Percentiles rank a stretch among this genome's conserved stretches.
Evolutionary conservation across 495 filamentous ascomycete genomes (phyloP).

Genomic region (Penicillium flavigenum): DNA sequence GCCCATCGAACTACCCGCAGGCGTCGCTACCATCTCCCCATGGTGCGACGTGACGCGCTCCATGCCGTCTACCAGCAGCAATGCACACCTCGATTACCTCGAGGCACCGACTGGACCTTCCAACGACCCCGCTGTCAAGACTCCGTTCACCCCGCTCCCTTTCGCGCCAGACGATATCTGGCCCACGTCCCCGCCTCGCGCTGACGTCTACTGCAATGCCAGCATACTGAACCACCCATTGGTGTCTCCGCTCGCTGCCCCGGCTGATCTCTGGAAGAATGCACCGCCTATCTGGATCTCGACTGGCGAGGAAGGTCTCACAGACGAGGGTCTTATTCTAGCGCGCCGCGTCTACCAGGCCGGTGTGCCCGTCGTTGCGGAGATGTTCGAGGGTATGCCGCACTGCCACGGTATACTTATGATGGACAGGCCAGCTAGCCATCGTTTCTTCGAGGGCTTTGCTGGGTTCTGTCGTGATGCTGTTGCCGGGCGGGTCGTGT

Average conservation of each 20-base stretch:
- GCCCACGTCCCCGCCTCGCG: conserved; percentile 69
- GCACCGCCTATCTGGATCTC: conserved; percentile 69
- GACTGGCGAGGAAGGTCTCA: conserved; percentile 76
- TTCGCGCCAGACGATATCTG: conserved; percentile 60
- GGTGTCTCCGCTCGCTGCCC: conserved; percentile 63
- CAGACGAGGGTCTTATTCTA: conserved; percentile 67
- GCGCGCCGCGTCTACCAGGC: conserved; percentile 58
- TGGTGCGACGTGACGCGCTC: conserved; percentile 78
- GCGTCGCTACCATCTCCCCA: conserved; percentile 61
- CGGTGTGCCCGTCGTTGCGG: conserved; percentile 64
- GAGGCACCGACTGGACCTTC: conserved; percentile 36
- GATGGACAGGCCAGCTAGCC: conserved; percentile 43
- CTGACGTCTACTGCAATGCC: conserved; percentile 66
- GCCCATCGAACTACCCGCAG: conserved; percentile 66
- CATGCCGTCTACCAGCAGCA: conserved; percentile 64
- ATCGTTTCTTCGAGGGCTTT: conserved; percentile 56
- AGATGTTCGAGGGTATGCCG: conserved; percentile 86
- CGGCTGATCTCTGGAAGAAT: conserved; percentile 60
- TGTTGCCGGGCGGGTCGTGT: conserved; percentile 31
- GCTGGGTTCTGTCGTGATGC: conserved; percentile 53
- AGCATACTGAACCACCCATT: conserved; percentile 69
- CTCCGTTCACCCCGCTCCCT: conserved; percentile 24
- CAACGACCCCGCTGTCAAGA: conserved; percentile 29
- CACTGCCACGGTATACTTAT: conserved; percentile 77
- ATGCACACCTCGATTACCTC: conserved; percentile 74